Conservation (phyloP, 2,329 filamentous ascomycete genomes). For the Leptodontidium sp. region DNA sequence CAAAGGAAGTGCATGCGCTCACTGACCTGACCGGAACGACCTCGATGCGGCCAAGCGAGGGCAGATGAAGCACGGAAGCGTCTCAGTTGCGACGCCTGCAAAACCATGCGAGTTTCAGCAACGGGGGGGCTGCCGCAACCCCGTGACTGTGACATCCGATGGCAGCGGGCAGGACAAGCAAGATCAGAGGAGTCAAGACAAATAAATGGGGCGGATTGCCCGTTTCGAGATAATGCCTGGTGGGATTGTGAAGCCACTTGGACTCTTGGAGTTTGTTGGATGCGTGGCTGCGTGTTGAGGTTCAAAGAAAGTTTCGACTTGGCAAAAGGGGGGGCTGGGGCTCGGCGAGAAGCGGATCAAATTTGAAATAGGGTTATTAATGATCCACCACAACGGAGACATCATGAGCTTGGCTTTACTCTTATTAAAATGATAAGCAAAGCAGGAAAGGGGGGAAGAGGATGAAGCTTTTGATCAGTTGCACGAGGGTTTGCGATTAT, state of each 20-base stretch:
- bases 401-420: not conserved
- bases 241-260: not conserved
- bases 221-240: not conserved
- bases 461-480: constrained; percentile 6
- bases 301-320: constrained; percentile 21
- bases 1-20: constrained; percentile 25
- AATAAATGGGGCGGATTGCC: constrained; percentile 6
- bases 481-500: not conserved
- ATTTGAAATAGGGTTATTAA: constrained; percentile 16
- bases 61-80: constrained; percentile 39
- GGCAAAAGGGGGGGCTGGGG: not conserved
- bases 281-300: not conserved
- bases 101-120: constrained; percentile 40
- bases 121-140: constrained; percentile 10
- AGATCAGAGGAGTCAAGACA: not conserved
- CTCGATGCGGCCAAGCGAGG: constrained; percentile 33
- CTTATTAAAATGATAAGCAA: not conserved
- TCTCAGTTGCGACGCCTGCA: constrained; percentile 35
- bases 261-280: not conserved
- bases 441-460: not conserved
- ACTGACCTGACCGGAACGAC: constrained; percentile 26
- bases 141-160: constrained; percentile 30
- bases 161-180: constrained; percentile 5
- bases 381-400: not conserved
- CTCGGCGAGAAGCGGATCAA: not conserved